Conservation (phyloP, 208 protist species). For the Crithidia thermophila region DNA sequence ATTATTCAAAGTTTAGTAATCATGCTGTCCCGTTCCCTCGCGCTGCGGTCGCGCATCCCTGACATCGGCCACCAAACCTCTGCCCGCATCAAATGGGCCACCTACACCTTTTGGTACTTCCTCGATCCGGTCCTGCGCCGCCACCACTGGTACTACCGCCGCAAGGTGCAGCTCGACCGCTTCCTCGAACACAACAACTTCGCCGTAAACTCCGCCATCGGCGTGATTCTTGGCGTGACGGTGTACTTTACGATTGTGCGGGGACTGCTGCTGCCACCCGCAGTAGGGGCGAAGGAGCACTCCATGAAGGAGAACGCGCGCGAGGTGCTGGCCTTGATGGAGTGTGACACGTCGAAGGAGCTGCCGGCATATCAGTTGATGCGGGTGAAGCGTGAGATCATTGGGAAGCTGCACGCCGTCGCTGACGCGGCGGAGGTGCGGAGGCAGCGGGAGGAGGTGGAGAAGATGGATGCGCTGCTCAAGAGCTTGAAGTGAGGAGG, state of each 20-base stretch:
- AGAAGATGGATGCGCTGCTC: constrained; percentile 38
- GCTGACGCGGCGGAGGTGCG: constrained; percentile 70
- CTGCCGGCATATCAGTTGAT: constrained; percentile 76
- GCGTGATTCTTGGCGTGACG: constrained; percentile 61
- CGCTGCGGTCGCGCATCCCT: constrained; percentile 36
- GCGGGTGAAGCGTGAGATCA: constrained; percentile 74
- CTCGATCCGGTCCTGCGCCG: constrained; percentile 71
- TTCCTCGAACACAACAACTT: constrained; percentile 72
- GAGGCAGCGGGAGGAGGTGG: constrained; percentile 65
- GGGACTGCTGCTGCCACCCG: constrained; percentile 38
- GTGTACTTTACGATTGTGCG: constrained; percentile 60
- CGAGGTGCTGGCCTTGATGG: constrained; percentile 60
- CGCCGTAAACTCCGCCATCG: constrained; percentile 61
- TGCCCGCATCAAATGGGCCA: constrained; percentile 75
- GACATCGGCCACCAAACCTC: constrained; percentile 50
- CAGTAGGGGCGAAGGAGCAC: constrained; percentile 39
- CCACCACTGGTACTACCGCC: constrained; percentile 74
- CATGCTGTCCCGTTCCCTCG: constrained; percentile 12
- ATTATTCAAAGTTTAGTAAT: background rate
- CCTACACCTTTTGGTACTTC: constrained; percentile 77
- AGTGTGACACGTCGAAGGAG: constrained; percentile 66
- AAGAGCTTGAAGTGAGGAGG: constrained; percentile 14
- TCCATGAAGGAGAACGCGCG: constrained; percentile 68
- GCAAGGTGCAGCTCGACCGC: constrained; percentile 72
- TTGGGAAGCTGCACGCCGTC: constrained; percentile 67